Percentiles rank a stretch among this genome's conserved stretches.
Conservation (phyloP, 164 flowering plant species). For the Magnolia changhungtana region DNA sequence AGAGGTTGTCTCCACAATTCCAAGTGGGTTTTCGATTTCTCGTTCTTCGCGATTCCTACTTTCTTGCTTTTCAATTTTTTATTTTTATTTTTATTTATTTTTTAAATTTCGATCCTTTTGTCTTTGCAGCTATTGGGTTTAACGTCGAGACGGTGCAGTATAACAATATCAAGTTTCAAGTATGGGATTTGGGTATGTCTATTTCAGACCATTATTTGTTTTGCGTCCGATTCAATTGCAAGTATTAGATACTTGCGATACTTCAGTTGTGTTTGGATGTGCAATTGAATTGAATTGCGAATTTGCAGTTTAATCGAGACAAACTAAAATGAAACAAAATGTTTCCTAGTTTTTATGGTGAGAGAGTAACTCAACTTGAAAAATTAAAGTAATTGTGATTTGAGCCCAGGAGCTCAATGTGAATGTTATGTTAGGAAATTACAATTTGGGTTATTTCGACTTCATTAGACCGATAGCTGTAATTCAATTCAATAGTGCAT, state of each 20-base stretch:
- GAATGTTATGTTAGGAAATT: too few relatives aligned
- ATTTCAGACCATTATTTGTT: neutral
- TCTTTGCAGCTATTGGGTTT: slow-evolving; percentile 86
- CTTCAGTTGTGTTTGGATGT: neutral
- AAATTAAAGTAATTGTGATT: too few relatives aligned
- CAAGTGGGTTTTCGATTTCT: slow-evolving; percentile 52
- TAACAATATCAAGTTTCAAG: slow-evolving; percentile 95
- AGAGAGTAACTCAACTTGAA: too few relatives aligned
- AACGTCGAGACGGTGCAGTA: slow-evolving; percentile 94
- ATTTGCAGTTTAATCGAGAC: neutral
- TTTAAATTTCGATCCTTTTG: neutral
- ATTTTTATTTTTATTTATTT: slow-evolving; percentile 6
- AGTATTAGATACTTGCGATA: neutral
- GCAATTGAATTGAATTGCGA: neutral
- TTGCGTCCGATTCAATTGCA: neutral
- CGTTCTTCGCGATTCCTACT: neutral
- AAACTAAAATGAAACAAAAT: too few relatives aligned
- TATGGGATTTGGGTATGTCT: slow-evolving; percentile 92
- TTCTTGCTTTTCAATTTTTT: neutral
- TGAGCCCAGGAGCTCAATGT: too few relatives aligned
- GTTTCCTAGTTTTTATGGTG: too few relatives aligned
- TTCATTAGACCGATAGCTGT: too few relatives aligned
- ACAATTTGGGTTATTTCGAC: too few relatives aligned
- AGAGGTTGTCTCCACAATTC: slow-evolving; percentile 94
- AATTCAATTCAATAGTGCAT: too few relatives aligned